These are phyloP conservation scores for Alternaria triticimaculans DNA, from an alignment of 2,329 filamentous ascomycete species.

Conservation along the genomic window DNA sequence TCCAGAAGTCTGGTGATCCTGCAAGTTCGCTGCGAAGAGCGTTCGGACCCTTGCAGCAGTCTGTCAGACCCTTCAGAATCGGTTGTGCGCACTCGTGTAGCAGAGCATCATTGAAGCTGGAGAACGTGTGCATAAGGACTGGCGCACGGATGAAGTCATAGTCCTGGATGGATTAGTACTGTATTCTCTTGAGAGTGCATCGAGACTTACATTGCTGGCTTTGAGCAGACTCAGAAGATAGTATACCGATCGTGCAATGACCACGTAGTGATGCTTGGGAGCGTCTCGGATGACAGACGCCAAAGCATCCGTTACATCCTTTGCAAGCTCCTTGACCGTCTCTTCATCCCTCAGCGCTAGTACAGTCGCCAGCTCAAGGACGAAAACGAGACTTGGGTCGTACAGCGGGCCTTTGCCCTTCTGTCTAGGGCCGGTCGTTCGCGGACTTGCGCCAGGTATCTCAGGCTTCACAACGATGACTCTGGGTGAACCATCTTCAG, in stretches of 20 bases:
- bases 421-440: constrained; percentile 65
- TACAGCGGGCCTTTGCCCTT: constrained; percentile 69
- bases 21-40: constrained; percentile 90
- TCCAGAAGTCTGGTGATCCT: constrained; percentile 97
- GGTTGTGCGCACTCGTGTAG: constrained; percentile 77
- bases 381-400: constrained; percentile 84
- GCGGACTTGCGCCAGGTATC: constrained; percentile 66
- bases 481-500: constrained; percentile 79
- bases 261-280: constrained; percentile 78
- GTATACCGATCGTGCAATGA: constrained; percentile 82
- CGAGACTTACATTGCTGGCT: constrained; percentile 75
- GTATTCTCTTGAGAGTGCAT: background rate
- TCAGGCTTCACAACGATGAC: constrained; percentile 94
- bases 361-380: constrained; percentile 89
- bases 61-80: constrained; percentile 77
- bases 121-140: constrained; percentile 88
- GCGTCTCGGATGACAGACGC: constrained; percentile 82
- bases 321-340: constrained; percentile 75
- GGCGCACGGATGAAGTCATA: constrained; percentile 91
- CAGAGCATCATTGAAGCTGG: constrained; percentile 79
- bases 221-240: constrained; percentile 84
- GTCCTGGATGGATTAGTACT: constrained; percentile 61
- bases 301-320: constrained; percentile 79
- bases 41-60: constrained; percentile 79
- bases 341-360: constrained; percentile 77